Conservation (phyloP, 257 asterid species). For the Leptodermis oblonga region DNA sequence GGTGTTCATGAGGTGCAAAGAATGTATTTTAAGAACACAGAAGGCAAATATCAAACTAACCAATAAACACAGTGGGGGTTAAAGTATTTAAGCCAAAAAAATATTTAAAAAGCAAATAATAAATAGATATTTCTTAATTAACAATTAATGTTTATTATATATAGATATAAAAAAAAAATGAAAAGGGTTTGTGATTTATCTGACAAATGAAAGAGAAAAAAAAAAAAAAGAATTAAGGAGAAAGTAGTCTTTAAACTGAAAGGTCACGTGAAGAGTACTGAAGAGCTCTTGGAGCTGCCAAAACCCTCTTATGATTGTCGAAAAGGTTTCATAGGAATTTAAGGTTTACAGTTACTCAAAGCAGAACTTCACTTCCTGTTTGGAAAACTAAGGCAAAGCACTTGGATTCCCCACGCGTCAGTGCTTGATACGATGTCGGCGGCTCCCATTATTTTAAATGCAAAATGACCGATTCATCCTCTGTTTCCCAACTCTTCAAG, state of each 20-base stretch:
- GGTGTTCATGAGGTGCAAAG: too few relatives aligned
- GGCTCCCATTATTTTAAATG: slow-evolving; percentile 3
- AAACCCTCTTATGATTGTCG: slow-evolving; percentile 19
- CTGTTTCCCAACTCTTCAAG: not conserved
- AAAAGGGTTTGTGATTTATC: too few relatives aligned
- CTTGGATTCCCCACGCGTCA: slow-evolving; percentile 47
- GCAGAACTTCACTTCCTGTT: slow-evolving; percentile 17
- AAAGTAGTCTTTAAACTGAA: not conserved
- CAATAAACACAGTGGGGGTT: too few relatives aligned
- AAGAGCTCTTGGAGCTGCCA: slow-evolving; percentile 1
- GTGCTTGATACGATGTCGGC: slow-evolving; percentile 39
- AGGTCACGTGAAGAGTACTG: slow-evolving; percentile 22
- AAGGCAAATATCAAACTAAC: too few relatives aligned
- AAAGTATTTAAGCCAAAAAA: too few relatives aligned
- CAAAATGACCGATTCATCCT: slow-evolving; percentile 18
- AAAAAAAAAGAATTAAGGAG: not conserved
- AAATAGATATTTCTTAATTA: too few relatives aligned
- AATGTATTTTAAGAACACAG: too few relatives aligned
- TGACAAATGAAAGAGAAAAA: too few relatives aligned
- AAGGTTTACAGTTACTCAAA: slow-evolving; percentile 33
- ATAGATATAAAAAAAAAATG: too few relatives aligned
- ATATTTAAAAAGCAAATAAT: too few relatives aligned
- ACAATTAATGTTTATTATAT: too few relatives aligned
- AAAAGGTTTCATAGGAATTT: slow-evolving; percentile 18
- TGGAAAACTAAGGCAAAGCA: slow-evolving; percentile 25